These are phyloP conservation scores for Wickerhamiella qilinensis DNA, from an alignment of 805 yeast genomes.

Conservation along the genomic window DNA sequence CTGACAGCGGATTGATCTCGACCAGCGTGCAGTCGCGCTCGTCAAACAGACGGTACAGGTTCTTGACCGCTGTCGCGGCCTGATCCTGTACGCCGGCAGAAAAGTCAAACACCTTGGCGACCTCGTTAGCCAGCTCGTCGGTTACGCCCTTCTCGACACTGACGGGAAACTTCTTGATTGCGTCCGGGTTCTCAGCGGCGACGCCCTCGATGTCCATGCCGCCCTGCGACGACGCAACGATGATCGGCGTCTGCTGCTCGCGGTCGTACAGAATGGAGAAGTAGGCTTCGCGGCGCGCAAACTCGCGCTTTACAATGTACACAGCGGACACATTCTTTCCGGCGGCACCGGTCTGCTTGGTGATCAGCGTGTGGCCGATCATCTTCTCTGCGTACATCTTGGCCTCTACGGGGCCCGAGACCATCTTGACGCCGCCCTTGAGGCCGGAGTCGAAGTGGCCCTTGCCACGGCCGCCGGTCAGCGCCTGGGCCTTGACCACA, in stretches of 20 bases:
- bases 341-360: slow-evolving; percentile 95
- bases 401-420: slow-evolving; percentile 73
- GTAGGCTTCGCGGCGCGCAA: slow-evolving; percentile 89
- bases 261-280: slow-evolving; percentile 92
- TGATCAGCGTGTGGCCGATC: slow-evolving; percentile 84
- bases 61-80: slow-evolving; percentile 76
- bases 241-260: slow-evolving; percentile 72
- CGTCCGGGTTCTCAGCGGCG: slow-evolving; percentile 78
- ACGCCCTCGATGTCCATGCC: slow-evolving; percentile 99
- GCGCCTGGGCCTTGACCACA: slow-evolving; percentile 95
- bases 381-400: slow-evolving; percentile 71
- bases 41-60: slow-evolving; percentile 72
- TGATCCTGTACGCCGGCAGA: slow-evolving; percentile 58
- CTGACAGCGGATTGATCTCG: slow-evolving; percentile 95
- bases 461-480: slow-evolving; percentile 99
- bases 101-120: slow-evolving; percentile 74
- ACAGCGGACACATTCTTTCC: slow-evolving; percentile 97
- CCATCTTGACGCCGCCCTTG: slow-evolving; percentile 89
- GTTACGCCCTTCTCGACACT: slow-evolving; percentile 68
- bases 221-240: slow-evolving; percentile 94
- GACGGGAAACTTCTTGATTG: slow-evolving; percentile 76
- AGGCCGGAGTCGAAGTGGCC: slow-evolving; percentile 93
- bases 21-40: slow-evolving; percentile 96
- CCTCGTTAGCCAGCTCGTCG: slow-evolving; percentile 52
- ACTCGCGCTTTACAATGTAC: slow-evolving; percentile 86